Percentiles rank a stretch among this genome's conserved stretches.
Evolutionary conservation across 192 early-diverging fungal genomes (phyloP).

Genomic region (Dispira simplex): DNA sequence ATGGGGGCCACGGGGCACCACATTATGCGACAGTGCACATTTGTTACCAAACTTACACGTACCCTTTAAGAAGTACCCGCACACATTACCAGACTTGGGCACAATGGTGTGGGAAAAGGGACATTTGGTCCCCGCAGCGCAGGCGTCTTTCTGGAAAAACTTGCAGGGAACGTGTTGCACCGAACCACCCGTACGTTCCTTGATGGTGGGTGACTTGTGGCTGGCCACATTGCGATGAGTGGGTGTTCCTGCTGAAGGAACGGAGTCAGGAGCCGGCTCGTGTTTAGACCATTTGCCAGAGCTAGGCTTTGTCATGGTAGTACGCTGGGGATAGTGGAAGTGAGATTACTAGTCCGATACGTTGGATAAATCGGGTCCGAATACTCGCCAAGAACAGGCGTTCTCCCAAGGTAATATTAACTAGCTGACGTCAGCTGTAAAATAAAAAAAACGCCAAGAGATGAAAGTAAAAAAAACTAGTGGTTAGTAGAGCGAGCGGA

Average conservation of each 20-base stretch:
- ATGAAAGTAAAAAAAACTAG: too few species aligned
- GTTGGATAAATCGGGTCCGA: too few species aligned
- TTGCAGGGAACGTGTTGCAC: slow-evolving; percentile 14
- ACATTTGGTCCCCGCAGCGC: slow-evolving; percentile 5
- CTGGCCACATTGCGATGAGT: background rate
- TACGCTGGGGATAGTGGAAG: background rate
- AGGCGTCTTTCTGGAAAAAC: slow-evolving; percentile 10
- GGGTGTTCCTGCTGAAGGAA: background rate
- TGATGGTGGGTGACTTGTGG: background rate
- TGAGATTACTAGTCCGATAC: background rate
- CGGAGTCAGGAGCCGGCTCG: background rate
- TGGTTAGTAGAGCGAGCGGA: too few species aligned
- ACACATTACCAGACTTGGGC: background rate
- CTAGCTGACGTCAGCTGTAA: too few species aligned
- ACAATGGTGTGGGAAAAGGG: slow-evolving; percentile 9
- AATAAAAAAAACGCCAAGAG: too few species aligned
- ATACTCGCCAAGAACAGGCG: too few species aligned
- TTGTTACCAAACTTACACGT: slow-evolving; percentile 13
- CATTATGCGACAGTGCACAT: slow-evolving; percentile 10
- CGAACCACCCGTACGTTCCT: slow-evolving; percentile 4
- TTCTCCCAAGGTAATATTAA: too few species aligned
- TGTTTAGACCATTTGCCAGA: background rate
- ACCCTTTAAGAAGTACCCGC: slow-evolving; percentile 12
- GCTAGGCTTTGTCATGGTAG: background rate
- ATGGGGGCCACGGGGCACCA: background rate